Conservation (phyloP, 257 asterid species). For the Lithospermum erythrorhizon region DNA sequence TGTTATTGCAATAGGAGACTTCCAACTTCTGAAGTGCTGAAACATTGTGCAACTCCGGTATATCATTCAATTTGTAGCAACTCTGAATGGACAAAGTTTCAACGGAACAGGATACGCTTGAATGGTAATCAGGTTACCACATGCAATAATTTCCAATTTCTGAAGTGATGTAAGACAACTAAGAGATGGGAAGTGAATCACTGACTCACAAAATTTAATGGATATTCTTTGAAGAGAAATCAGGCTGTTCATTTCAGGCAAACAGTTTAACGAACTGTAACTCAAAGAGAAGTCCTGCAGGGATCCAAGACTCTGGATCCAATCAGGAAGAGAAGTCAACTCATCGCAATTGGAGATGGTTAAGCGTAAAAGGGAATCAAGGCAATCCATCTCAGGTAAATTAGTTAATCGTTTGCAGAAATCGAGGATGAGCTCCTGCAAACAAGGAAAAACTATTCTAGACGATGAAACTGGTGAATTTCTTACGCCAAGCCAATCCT, state of each 20-base stretch:
- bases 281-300: not conserved
- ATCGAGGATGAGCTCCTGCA: not conserved
- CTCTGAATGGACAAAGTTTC: not conserved
- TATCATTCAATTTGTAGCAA: not conserved
- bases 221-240: not conserved
- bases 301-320: not conserved
- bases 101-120: not conserved
- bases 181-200: too few species aligned
- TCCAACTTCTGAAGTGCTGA: too few species aligned
- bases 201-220: not conserved
- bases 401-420: not conserved
- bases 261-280: too few species aligned
- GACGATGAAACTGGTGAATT: not conserved
- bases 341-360: not conserved
- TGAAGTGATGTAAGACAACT: not conserved
- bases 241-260: not conserved
- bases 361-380: not conserved
- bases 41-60: too few species aligned
- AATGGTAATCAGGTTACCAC: not conserved
- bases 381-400: not conserved
- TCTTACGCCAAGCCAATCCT: slow-evolving; percentile 7
- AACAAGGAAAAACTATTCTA: not conserved
- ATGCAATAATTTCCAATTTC: not conserved
- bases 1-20: too few species aligned
- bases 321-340: not conserved